These are phyloP conservation scores for Penicillium cataractarum DNA, from an alignment of 495 filamentous ascomycete species.

Conservation along the genomic window DNA sequence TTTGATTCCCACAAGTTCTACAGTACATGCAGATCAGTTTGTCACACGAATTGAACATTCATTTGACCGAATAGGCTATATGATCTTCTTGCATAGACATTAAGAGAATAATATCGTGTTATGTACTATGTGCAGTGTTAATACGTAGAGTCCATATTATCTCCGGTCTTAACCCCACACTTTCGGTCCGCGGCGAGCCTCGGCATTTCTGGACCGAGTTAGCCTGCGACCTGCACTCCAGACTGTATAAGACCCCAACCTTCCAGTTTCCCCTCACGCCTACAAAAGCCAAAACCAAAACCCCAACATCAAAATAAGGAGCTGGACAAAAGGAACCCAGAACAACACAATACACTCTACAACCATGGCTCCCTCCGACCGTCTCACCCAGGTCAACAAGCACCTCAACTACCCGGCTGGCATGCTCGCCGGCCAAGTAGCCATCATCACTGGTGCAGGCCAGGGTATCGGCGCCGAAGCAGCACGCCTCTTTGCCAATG, in stretches of 20 bases:
- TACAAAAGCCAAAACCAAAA: neutral
- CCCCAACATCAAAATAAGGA: neutral
- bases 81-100: neutral
- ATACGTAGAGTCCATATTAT: neutral
- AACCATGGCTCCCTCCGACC: constrained; percentile 49
- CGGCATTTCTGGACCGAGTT: constrained; percentile 28
- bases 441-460: constrained; percentile 85
- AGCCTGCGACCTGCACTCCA: neutral
- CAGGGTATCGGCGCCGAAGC: constrained; percentile 89
- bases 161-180: constrained; percentile 21
- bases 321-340: constrained; percentile 8
- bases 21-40: constrained; percentile 25
- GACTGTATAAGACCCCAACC: constrained; percentile 27
- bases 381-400: constrained; percentile 67
- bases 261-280: constrained; percentile 9
- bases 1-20: constrained; percentile 17
- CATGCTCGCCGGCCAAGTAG: constrained; percentile 75
- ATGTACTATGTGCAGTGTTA: neutral
- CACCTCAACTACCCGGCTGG: constrained; percentile 82
- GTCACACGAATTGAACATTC: constrained; percentile 2
- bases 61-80: constrained; percentile 19
- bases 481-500: constrained; percentile 79
- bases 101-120: neutral
- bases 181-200: constrained; percentile 36
- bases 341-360: constrained; percentile 2